phyloP scores from a whole-genome alignment of 257 asterid species.

The Salvia miltiorrhiza region DNA sequence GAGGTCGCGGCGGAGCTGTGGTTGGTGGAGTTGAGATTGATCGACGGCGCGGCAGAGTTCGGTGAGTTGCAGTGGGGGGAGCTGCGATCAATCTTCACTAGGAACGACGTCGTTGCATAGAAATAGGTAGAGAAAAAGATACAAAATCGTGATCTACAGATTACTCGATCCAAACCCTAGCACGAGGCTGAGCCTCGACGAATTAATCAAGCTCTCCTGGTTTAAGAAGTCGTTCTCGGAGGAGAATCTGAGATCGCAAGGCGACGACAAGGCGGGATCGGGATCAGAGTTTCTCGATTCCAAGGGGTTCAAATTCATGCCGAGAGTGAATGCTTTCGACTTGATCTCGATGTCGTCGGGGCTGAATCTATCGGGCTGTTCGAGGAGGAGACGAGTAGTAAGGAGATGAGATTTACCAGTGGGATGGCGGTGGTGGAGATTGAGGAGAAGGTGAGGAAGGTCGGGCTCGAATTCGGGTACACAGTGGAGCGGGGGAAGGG shows the following conservation, averaged over 20 bases:
- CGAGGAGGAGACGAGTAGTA: conserved; percentile 42
- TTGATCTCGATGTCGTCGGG: conserved; percentile 79
- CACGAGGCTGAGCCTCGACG: conserved; percentile 60
- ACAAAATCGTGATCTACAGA: conserved; percentile 37
- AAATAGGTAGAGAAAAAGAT: no score
- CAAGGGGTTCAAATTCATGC: conserved; percentile 23
- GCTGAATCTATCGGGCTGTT: conserved; percentile 62
- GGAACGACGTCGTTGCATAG: conserved; percentile 14
- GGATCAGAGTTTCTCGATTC: conserved; percentile 27
- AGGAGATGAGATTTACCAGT: conserved; percentile 64
- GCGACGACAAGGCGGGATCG: neutral
- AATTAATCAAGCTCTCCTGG: conserved; percentile 52
- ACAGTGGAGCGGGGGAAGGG: conserved; percentile 43
- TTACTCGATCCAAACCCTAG: conserved; percentile 76
- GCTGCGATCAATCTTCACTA: no score
- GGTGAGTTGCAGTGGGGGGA: conserved; percentile 75
- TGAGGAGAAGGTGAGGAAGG: conserved; percentile 49
- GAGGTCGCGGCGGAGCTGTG: conserved; percentile 49
- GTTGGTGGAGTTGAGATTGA: conserved; percentile 68
- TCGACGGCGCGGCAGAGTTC: conserved; percentile 48
- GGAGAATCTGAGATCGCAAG: conserved; percentile 18
- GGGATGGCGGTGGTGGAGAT: conserved; percentile 39
- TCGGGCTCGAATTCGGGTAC: conserved; percentile 58
- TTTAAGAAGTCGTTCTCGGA: conserved; percentile 54
- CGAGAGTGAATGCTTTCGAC: conserved; percentile 72